Evolutionary conservation across 2,329 filamentous ascomycete species (phyloP), one percentile per base, ranked within the genome.

Genomic region (Moelleriella libera): DNA sequence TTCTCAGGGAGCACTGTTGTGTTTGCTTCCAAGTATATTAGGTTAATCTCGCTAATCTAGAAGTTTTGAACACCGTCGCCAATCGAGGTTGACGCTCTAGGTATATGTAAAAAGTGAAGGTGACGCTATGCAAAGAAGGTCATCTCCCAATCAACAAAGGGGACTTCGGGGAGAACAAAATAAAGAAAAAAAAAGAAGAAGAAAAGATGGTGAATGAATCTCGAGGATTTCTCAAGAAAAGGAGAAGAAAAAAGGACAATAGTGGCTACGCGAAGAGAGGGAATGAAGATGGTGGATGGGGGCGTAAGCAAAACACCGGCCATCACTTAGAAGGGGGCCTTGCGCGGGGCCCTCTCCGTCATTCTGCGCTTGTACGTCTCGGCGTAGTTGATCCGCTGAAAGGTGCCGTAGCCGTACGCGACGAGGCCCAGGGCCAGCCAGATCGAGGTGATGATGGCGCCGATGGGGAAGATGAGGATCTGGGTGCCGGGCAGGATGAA

Each of bases 401-500:
- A 72, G 5, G 82, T 86, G 48, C 84, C 84, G 48, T 74, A 72
- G 3, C 74, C 82, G 51, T 83, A 76, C 28, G 73, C 76, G 0
- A 62, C 61, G 6, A 79, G 45, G 30, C 81, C 76, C 21, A 83
- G 50, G 1, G 73, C 52, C 2, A 78, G 62, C 82, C 84, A 88
- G 10, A 74, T 57, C 40, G 73, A 66, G 2, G 76, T 83, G 55
- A 88, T 71, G 53, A 85, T 66, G n/a, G 83, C 66, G 14, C 84
- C 84, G 31, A 82, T 67, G 6, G 84, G 83, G 62, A 85, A 81
- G 50, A 87, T 76, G 55, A 84, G 69, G 47, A 88, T 71, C 50
- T 76, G 72, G 40, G 78, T 72, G 43, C 84, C 84, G 0, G 84
- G 84, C 1, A 88, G 66, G 11, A 85, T 69, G 54, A 88, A 88